Percentiles rank a stretch among this genome's conserved stretches.
Evolutionary conservation across 225 moss, liverwort and hornwort species (phyloP).

Genomic region (Rhytidiadelphus loreus): DNA sequence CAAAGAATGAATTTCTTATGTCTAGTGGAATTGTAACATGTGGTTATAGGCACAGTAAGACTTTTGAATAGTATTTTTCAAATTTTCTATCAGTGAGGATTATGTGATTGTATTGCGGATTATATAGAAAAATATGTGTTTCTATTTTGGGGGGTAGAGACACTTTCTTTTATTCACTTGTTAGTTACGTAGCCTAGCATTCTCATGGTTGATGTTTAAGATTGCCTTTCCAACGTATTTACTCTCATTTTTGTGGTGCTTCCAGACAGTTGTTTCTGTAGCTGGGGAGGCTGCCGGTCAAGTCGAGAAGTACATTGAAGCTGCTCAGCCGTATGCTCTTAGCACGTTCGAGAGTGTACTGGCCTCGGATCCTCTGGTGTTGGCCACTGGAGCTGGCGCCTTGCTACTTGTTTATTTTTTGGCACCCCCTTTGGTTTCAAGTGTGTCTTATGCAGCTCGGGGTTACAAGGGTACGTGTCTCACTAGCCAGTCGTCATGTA

Average conservation of each 20-base stretch:
- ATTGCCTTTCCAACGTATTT: neutral
- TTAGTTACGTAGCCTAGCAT: neutral
- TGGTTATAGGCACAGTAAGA: neutral
- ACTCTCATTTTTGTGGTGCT: neutral
- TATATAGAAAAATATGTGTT: neutral
- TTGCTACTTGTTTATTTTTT: constrained; percentile 65
- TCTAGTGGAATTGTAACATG: neutral
- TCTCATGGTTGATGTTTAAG: neutral
- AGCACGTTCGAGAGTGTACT: constrained; percentile 54
- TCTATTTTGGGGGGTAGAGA: neutral
- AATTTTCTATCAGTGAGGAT: neutral
- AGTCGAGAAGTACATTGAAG: constrained; percentile 51
- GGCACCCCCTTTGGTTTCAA: constrained; percentile 54
- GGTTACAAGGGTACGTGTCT: constrained; percentile 49
- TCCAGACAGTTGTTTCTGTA: constrained; percentile 32
- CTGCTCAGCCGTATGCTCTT: constrained; percentile 56
- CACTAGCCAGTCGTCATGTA: neutral
- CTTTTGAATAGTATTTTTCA: neutral
- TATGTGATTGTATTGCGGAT: neutral
- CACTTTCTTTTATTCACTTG: neutral
- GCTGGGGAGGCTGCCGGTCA: constrained; percentile 56
- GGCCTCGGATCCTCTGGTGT: constrained; percentile 68
- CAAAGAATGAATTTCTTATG: neutral
- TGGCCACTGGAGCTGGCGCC: constrained; percentile 80
- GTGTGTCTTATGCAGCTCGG: constrained; percentile 42